A percentile compares a stretch with the other conserved stretches of the same genome.
phyloP scores from a whole-genome alignment of 768 basidiomycete species.

The Auricularia auricula-judae region DNA sequence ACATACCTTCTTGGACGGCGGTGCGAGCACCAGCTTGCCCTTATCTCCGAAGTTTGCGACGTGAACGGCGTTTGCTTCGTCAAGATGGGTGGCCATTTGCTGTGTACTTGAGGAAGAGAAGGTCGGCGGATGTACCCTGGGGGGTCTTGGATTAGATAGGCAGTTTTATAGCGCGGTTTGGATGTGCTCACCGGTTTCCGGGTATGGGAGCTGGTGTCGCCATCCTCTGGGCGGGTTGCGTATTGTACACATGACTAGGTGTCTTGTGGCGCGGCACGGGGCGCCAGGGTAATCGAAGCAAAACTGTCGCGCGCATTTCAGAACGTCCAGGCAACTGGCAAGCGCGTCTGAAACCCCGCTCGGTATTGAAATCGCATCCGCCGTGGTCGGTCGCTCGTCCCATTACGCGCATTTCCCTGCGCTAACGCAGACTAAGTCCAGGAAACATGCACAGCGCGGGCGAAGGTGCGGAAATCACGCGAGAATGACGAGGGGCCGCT shows the following conservation, averaged over 20 bases:
- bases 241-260: not conserved
- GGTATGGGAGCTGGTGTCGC: conserved; percentile 51
- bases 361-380: no score
- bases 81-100: not conserved
- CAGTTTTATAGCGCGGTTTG: not conserved
- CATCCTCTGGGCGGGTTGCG: conserved; percentile 11
- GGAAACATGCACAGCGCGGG: no score
- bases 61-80: not conserved
- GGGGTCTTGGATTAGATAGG: not conserved
- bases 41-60: not conserved
- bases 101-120: not conserved
- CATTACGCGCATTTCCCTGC: no score
- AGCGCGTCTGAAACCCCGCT: not conserved
- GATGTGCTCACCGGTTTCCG: conserved; percentile 9
- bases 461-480: no score
- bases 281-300: not conserved
- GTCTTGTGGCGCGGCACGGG: not conserved
- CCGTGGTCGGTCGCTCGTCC: no score
- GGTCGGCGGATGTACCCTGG: not conserved
- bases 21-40: not conserved
- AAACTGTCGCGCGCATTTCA: not conserved
- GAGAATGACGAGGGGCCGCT: no score
- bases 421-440: no score
- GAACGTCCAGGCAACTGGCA: not conserved
- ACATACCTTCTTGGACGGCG: not conserved